Evolutionary conservation across 2,329 filamentous ascomycete genomes (phyloP), one percentile per base, ranked within the genome.

Genomic region (Verticillium longisporum): DNA sequence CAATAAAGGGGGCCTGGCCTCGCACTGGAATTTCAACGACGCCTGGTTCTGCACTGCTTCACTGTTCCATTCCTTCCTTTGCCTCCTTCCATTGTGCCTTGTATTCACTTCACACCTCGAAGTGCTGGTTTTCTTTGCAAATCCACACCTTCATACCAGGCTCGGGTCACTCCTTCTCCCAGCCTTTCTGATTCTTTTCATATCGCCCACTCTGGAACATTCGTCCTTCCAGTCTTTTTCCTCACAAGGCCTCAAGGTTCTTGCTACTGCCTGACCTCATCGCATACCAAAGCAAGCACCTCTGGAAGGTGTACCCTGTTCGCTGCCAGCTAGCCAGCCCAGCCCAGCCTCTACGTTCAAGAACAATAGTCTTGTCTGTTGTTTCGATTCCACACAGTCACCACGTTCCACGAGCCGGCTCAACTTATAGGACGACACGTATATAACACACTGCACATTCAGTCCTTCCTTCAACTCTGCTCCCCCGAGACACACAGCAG

Each of bases 381-480:
- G 37, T 36, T 21, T 34, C 10, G 33, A 53, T 59, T 45, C 45
- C 32, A 34, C 45, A 37, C 56, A 55, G 18, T 59, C 57, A 54
- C 18, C 57, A 59, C 41, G 45, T 59, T 54, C 45, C 45, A 59
- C 57, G 57, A 59, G 57, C 57, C 41, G 57, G 57, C 57, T 59
- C 57, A 33, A 37, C n/a, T 26, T 18, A 18, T 32, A 55, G 36
- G 41, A 32, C 37, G n/a, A 10, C 9, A 10, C 26, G 26, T 59
- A 59, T 59, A 55, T 54, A 37, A 36, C 45, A 53, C 6, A 13
- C 21, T 33, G 57, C 18, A 14, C 38, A 53, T n/a, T 53, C 54
- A 5, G 32, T 34, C 32, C 54, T 4, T 33, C 32, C 54, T 1
- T 1, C n/a, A 18, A 13, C 53, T 55, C 26, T 32, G 3, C n/a